phyloP scores from a whole-genome alignment of 2,329 filamentous ascomycete genomes.

The Colletotrichum tabaci region DNA sequence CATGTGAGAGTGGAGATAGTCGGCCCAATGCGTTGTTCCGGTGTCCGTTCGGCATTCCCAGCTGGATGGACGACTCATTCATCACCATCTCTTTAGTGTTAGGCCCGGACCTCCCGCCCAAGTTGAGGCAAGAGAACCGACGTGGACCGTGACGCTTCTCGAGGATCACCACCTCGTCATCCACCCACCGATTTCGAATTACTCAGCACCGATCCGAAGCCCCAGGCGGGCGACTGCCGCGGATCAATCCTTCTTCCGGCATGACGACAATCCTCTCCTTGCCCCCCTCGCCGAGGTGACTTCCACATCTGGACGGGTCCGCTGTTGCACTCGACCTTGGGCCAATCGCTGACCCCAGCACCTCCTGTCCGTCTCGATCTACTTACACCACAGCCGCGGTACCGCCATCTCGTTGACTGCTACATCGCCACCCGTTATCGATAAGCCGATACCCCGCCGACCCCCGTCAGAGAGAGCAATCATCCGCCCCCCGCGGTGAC shows the following conservation, averaged over 20 bases:
- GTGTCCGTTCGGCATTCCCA: slow-evolving; percentile 24
- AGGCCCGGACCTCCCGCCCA: slow-evolving; percentile 24
- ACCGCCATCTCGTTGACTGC: not conserved
- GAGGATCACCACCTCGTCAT: slow-evolving; percentile 8
- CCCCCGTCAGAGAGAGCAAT: not conserved
- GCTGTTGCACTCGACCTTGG: slow-evolving; percentile 3
- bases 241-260: slow-evolving; percentile 32
- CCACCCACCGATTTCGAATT: slow-evolving; percentile 3
- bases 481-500: slow-evolving; percentile 30
- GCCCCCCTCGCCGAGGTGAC: slow-evolving; percentile 18
- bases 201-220: not conserved
- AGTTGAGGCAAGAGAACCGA: slow-evolving; percentile 19
- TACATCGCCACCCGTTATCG: slow-evolving; percentile 26
- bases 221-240: not conserved
- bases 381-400: slow-evolving; percentile 11
- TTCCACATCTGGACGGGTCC: slow-evolving; percentile 23
- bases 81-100: slow-evolving; percentile 4
- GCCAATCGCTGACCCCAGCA: slow-evolving; percentile 28
- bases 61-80: not conserved
- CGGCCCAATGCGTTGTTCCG: slow-evolving; percentile 35
- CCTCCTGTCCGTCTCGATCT: not conserved
- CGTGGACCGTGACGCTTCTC: slow-evolving; percentile 6
- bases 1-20: slow-evolving; percentile 37
- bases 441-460: slow-evolving; percentile 33
- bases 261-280: not conserved